Base-by-base conservation (phyloP, 2,329 filamentous ascomycete genomes). In the Westerdykella aurantiaca region DNA sequence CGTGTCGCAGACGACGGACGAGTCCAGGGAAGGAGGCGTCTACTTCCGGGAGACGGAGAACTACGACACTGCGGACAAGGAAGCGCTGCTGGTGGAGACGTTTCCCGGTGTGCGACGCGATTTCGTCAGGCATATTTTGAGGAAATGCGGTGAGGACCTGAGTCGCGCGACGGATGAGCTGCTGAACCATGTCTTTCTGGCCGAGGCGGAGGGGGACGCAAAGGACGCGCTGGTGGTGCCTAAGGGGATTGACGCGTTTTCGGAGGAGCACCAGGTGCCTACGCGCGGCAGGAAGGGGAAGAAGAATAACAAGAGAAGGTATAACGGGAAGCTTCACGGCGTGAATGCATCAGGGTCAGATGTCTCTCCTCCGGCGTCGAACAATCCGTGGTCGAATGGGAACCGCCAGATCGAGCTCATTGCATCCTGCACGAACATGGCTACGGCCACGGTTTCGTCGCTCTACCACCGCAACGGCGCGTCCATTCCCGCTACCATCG, bases 231-330 rank as follows among this genome's bases (percentile, higher is more conserved):
- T 53, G 4, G 57, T 71, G 5, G 62, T 72, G 1, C 71, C 75
- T 1, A 91, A 86, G 60, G 87, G 89, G 0, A 73, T 96, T n/a
- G 88, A 96, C 45, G 88, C 80, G 0, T 95, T 95, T 60, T 81
- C 80, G 17, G 75, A 80, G 33, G 75, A 76, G 0, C 75, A 80
- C 13, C 68, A 74, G 13, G 64, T 69, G 1, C 63, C 63, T 1
- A 58, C 60, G 6, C 60, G 62, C 12, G 63, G 67, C 41, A 65
- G 69, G 57, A 69, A 71, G 46, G 63, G 68, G 16, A 74, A 72
- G 48, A 63, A 63, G 6, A 79, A 72, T 50, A 58, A 50, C 43
- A 68, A 66, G 41, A 47, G 69, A 51, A 63, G 48, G 23, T 7
- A 22, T 35, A 35, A 35, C 5, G 33, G n/a, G 10, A 35, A 18